Evolutionary conservation across 2,329 filamentous ascomycete genomes (phyloP), one percentile per base, ranked within the genome.

Genomic region (Penicillium sp.): DNA sequence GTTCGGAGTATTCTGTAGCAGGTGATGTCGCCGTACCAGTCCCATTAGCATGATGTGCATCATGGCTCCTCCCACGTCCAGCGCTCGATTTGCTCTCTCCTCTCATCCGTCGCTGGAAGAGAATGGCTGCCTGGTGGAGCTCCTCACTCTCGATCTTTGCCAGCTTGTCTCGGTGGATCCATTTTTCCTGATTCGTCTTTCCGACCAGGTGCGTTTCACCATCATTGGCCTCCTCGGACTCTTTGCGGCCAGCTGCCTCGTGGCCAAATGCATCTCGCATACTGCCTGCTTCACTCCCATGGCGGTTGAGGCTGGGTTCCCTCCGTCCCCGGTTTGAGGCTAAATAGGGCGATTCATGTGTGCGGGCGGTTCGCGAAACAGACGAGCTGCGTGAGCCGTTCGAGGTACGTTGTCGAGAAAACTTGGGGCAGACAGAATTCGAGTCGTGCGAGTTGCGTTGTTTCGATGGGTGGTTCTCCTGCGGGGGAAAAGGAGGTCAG

Each of bases 91-190:
- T 72, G 57, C 66, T 75, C 42, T 69, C 71, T 13, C 69, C 65
- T 48, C 73, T 69, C 38, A 69, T 68, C 22, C 69, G 74, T 54
- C 68, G 72, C 55, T 71, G 76, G 62, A 70, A 77, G 35, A 75
- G 69, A 46, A 78, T 75, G 20, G 77, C 76, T 10, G 76, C 76
- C 61, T 78, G 76, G 51, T 80, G 78, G 47, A 80, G 63, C 61
- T 81, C 78, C 66, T 80, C 76, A 54, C 77, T 80, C 62, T 81
- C 78, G 34, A 81, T 81, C 52, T 73, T 74, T 22, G 78, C 78
- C 55, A 81, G 62, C 62, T 81, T 81, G 61, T 81, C 78, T 10
- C 78, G 72, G 58, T 81, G 78, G 51, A 81, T 81, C 78, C 78
- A 81, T 38, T 77, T 75, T 55, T 74, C 74, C 20, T 71, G 61